A percentile compares a stretch with the other conserved stretches of the same genome.
Evolutionary conservation across 257 asterid genomes (phyloP).

Genomic region (Hygrophila difformis): DNA sequence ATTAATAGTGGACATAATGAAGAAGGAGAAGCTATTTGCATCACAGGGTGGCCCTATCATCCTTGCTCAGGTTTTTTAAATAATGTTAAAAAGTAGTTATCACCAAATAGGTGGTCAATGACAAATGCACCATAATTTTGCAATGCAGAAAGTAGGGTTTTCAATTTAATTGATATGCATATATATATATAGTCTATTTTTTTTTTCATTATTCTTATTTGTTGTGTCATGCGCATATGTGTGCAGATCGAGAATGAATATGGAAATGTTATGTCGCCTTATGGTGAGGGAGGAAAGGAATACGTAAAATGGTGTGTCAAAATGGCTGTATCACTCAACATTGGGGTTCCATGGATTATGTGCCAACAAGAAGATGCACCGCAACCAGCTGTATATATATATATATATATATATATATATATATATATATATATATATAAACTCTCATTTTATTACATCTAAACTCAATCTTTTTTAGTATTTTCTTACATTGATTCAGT

Average conservation of each 20-base stretch:
- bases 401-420: too few relatives aligned
- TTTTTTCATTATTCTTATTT: too few relatives aligned
- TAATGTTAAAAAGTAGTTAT: too few relatives aligned
- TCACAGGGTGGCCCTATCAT: constrained; percentile 92
- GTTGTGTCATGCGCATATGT: too few relatives aligned
- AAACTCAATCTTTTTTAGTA: too few relatives aligned
- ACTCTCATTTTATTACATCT: too few relatives aligned
- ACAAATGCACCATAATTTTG: too few relatives aligned
- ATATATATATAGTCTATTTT: too few relatives aligned
- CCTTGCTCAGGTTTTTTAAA: constrained; percentile 71
- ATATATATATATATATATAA: too few relatives aligned
- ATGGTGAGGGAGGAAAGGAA: constrained; percentile 64
- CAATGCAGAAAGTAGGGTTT: too few relatives aligned
- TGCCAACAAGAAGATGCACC: constrained; percentile 79
- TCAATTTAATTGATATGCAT: too few relatives aligned
- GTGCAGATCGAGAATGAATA: constrained; percentile 76
- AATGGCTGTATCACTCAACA: constrained; percentile 44
- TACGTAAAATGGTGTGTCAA: constrained; percentile 62
- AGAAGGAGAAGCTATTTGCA: constrained; percentile 63
- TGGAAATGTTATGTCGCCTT: constrained; percentile 41
- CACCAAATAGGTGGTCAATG: too few relatives aligned
- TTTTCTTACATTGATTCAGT: neutral
- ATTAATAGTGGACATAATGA: constrained; percentile 54
- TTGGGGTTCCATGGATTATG: constrained; percentile 91
- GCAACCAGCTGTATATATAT: constrained; percentile 31